Evolutionary conservation across 768 basidiomycete species (phyloP).

Genomic region (Phylloporus rhodoxanthus): DNA sequence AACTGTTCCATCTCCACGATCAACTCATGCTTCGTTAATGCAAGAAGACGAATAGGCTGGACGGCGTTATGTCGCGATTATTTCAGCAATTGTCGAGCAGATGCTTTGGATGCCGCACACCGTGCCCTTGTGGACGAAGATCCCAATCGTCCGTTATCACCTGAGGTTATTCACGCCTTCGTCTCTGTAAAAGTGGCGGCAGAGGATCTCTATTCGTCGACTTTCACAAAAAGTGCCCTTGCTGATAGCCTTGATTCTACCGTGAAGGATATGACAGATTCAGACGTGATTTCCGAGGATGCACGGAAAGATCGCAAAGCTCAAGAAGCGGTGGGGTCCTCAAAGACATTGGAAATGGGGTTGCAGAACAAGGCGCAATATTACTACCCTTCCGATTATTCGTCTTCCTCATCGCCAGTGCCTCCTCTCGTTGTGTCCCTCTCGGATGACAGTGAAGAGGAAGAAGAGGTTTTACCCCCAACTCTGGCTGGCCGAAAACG

Average conservation of each 20-base stretch:
- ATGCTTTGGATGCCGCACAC: slow-evolving; percentile 24
- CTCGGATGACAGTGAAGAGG: slow-evolving; percentile 13
- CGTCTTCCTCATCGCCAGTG: background rate
- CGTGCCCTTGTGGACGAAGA: slow-evolving; percentile 18
- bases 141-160: background rate
- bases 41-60: slow-evolving; percentile 48
- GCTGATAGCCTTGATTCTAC: slow-evolving; percentile 26
- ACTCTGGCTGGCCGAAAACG: slow-evolving; percentile 15
- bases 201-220: slow-evolving; percentile 26
- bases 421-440: slow-evolving; percentile 4
- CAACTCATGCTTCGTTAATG: slow-evolving; percentile 43
- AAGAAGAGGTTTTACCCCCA: slow-evolving; percentile 7
- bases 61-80: slow-evolving; percentile 31
- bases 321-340: background rate
- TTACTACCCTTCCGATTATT: slow-evolving; percentile 4
- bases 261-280: slow-evolving; percentile 27
- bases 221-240: slow-evolving; percentile 23
- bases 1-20: slow-evolving; percentile 28
- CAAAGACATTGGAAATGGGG: background rate
- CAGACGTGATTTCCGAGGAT: background rate
- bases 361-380: background rate
- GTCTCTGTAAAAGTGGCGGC: slow-evolving; percentile 24
- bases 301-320: background rate
- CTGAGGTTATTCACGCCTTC: slow-evolving; percentile 19
- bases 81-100: slow-evolving; percentile 19